Percentiles rank a stretch among this genome's conserved stretches.
phyloP scores from a whole-genome alignment of 208 protist genomes.

The Leishmania mexicana region DNA sequence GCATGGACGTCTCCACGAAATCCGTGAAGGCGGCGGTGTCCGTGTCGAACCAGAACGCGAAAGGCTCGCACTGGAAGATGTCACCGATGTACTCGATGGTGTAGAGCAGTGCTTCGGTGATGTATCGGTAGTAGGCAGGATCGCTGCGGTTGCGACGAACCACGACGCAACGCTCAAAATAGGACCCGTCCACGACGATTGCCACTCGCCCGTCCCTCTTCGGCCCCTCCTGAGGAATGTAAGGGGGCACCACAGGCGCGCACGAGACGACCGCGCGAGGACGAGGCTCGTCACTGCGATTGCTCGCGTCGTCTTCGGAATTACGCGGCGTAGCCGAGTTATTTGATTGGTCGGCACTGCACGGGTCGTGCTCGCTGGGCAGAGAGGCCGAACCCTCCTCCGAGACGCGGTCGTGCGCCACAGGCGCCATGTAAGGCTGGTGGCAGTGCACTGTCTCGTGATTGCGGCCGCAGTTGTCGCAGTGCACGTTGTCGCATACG shows the following conservation, averaged over 20 bases:
- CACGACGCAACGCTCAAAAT: constrained; percentile 82
- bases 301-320: neutral
- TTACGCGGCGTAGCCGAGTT: neutral
- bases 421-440: constrained; percentile 12
- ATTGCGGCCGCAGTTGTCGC: constrained; percentile 45
- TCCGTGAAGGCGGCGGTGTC: constrained; percentile 74
- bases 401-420: constrained; percentile 26
- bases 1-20: constrained; percentile 79
- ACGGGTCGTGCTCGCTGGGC: neutral
- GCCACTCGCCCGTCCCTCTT: constrained; percentile 55
- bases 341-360: neutral
- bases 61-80: constrained; percentile 70
- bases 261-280: neutral
- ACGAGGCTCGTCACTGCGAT: constrained; percentile 1
- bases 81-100: constrained; percentile 82
- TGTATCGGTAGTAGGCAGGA: constrained; percentile 60
- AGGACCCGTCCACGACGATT: constrained; percentile 84
- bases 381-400: constrained; percentile 14
- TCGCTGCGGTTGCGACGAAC: constrained; percentile 29
- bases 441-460: constrained; percentile 48
- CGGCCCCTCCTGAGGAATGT: constrained; percentile 32
- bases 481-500: constrained; percentile 56
- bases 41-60: constrained; percentile 89
- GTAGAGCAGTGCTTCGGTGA: constrained; percentile 54
- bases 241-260: constrained; percentile 35